Base-by-base conservation (phyloP, 371 early-diverging fungal species). In the Nematocida homosporus region DNA sequence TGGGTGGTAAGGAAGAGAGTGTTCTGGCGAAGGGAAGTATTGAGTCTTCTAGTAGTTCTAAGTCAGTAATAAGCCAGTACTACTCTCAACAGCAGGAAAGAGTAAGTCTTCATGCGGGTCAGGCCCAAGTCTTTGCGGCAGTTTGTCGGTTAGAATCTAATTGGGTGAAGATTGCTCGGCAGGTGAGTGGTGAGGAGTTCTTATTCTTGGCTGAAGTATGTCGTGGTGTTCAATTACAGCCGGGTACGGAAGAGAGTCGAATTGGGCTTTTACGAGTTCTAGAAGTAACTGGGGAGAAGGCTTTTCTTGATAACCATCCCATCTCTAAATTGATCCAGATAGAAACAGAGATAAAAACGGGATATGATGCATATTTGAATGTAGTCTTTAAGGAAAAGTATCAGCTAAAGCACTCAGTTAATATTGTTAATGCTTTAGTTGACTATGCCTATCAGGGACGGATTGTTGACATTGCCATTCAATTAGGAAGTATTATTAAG, bases 181-280 rank as follows among this genome's bases (percentile, higher is more conserved):
- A n/a, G 27, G 1, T 66, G 18, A 18, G n/a, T 27, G 32, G 53
- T 18, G 27, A 56, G 34, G n/a, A n/a, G 32, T 6, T 68, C 2
- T 25, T 56, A 34, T 55, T 68, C 4, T 10, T 72, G 10, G n/a
- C n/a, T 13, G 75, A 72, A 38, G 63, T 69, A 25, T 69, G 69
- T 37, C 8, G 6, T 27, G 69, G 53, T 1, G 10, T 63, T 10
- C n/a, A 27, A 27, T 30, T 65, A 1, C 27, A 37, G 5, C 20
- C 60, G 34, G 69, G 69, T 16, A 48, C 35, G n/a, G 20, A 23
- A 1, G 30, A 60, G 20, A 48, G 38, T 30, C 32, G 52, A 61
- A 42, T 8, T 4, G 3, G 52, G 20, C 0, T 72, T 1, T 23
- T 59, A n/a, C 60, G 42, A 30, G 1, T 44, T 6, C 42, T 68